Conservation (phyloP, 257 asterid species). For the Solanum ahanhuiri region DNA sequence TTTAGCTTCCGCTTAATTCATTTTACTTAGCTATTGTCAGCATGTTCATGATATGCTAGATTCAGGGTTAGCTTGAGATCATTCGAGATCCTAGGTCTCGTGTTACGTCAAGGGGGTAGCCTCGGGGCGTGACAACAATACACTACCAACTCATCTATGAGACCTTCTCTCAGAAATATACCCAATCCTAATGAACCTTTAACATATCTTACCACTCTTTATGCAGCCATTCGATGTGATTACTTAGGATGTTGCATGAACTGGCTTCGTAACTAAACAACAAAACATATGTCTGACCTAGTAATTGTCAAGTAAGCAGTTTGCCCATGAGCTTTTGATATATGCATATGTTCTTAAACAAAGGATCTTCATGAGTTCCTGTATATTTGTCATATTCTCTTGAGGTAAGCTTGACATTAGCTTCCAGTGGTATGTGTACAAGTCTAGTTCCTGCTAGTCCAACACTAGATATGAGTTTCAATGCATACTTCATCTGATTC, state of each 20-base stretch:
- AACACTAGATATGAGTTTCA: too few species aligned
- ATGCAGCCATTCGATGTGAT: background rate
- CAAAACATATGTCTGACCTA: background rate
- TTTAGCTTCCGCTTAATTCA: too few species aligned
- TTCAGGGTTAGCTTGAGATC: too few species aligned
- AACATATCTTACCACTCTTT: background rate
- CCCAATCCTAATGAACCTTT: background rate
- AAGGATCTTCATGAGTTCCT: background rate
- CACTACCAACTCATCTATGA: background rate
- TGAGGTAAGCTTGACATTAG: background rate
- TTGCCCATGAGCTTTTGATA: too few species aligned
- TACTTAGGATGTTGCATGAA: background rate
- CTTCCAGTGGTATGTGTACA: background rate
- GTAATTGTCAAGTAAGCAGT: too few species aligned
- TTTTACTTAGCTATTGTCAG: too few species aligned
- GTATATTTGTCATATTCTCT: background rate
- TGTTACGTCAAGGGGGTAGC: too few species aligned
- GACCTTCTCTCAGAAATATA: background rate
- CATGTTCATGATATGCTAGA: too few species aligned
- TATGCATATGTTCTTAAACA: background rate
- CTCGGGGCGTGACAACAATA: too few species aligned
- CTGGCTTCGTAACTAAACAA: background rate
- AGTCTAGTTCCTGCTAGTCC: background rate
- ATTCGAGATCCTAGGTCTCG: too few species aligned
- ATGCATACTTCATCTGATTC: too few species aligned